Conservation (phyloP, 163 green algal genomes). For the Coccomyxa subellipsoidea region DNA sequence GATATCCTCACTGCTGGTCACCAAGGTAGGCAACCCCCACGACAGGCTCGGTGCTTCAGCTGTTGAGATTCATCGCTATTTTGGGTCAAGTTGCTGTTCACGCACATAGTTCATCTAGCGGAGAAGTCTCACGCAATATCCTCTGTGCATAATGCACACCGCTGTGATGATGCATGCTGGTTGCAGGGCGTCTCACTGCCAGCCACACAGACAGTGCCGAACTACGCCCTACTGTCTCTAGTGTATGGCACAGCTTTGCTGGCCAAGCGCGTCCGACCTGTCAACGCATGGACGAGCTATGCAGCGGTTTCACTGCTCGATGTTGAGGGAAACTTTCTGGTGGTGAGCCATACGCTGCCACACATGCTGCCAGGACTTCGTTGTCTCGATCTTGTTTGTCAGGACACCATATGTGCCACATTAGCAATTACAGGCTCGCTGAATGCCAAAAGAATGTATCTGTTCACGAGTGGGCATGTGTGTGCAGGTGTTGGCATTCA, state of each 20-base stretch:
- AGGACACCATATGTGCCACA: too few species aligned
- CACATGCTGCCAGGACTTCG: too few species aligned
- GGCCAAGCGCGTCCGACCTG: background rate
- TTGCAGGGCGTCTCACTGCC: conserved; percentile 54
- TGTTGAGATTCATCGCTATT: too few species aligned
- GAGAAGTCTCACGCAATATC: too few species aligned
- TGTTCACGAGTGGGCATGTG: background rate
- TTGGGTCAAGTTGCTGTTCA: too few species aligned
- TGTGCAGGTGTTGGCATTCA: conserved; percentile 51
- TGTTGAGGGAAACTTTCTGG: conserved; percentile 68
- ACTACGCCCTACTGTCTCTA: conserved; percentile 53
- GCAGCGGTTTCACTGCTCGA: conserved; percentile 60
- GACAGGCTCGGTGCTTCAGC: too few species aligned
- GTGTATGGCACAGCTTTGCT: conserved; percentile 34
- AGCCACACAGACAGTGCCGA: conserved; percentile 56
- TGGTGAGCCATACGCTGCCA: conserved; percentile 39
- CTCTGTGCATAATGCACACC: too few species aligned
- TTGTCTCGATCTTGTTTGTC: too few species aligned
- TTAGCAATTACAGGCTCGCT: too few species aligned
- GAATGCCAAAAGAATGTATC: conserved; percentile 2
- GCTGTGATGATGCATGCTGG: conserved; percentile 27
- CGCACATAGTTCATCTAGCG: too few species aligned
- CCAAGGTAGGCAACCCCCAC: conserved; percentile 5
- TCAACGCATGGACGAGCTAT: conserved; percentile 23
- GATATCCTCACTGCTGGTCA: background rate